These are phyloP conservation scores for Phytophthora foliorum DNA, from an alignment of 352 stramenopile species.

Conservation along the genomic window DNA sequence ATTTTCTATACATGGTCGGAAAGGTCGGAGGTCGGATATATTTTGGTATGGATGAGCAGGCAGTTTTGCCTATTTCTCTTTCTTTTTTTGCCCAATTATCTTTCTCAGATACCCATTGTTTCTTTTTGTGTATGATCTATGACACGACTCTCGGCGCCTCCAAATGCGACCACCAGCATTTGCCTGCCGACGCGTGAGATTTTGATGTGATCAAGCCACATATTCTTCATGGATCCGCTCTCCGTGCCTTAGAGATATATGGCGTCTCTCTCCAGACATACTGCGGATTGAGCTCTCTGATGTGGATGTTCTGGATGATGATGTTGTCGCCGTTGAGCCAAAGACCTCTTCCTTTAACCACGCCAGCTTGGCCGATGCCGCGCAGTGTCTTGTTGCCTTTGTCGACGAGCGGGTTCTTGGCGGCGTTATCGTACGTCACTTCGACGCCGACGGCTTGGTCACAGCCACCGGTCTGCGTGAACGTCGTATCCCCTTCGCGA, in stretches of 20 bases:
- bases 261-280: constrained; percentile 40
- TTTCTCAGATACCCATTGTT: no score
- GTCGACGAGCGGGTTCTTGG: constrained; percentile 31
- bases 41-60: no score
- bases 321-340: constrained; percentile 40
- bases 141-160: constrained; percentile 37
- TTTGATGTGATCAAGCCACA: constrained; percentile 64
- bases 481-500: constrained; percentile 42
- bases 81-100: no score
- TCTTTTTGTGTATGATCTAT: no score
- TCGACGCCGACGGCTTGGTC: constrained; percentile 39
- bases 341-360: constrained; percentile 38
- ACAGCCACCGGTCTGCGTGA: constrained; percentile 56
- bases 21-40: no score
- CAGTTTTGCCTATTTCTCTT: no score
- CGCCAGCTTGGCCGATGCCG: constrained; percentile 30
- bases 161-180: constrained; percentile 48
- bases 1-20: no score
- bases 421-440: constrained; percentile 39
- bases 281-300: constrained; percentile 52
- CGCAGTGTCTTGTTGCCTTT: constrained; percentile 41
- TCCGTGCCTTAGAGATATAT: constrained; percentile 33
- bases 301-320: constrained; percentile 59
- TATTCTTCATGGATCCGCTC: constrained; percentile 25
- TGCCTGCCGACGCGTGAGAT: constrained; percentile 47